Percentiles rank a stretch among this genome's conserved stretches.
Conservation (phyloP, 2,329 filamentous ascomycete genomes). For the Phialophora macrospora region DNA sequence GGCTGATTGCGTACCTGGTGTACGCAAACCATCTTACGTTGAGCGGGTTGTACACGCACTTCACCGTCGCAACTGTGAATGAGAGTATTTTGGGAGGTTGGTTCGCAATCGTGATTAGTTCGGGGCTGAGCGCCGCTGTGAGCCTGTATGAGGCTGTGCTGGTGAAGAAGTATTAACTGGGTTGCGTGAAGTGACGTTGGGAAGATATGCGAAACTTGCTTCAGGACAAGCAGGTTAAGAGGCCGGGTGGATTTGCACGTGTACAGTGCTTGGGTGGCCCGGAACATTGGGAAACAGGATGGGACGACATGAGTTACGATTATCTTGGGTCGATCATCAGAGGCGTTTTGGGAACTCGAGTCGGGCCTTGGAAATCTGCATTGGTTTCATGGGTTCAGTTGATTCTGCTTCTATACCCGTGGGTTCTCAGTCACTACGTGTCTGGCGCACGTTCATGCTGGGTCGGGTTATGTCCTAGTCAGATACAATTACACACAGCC, state of each 20-base stretch:
- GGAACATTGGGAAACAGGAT: slow-evolving; percentile 17
- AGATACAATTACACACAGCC: slow-evolving; percentile 22
- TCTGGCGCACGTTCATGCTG: slow-evolving; percentile 22
- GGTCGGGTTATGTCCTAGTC: slow-evolving; percentile 17
- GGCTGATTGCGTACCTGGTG: slow-evolving; percentile 77
- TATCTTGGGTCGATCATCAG: slow-evolving; percentile 16
- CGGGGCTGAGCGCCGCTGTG: slow-evolving; percentile 49
- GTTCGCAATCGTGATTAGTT: slow-evolving; percentile 48
- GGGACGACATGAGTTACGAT: slow-evolving; percentile 31
- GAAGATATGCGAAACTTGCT: neutral
- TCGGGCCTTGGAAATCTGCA: slow-evolving; percentile 1
- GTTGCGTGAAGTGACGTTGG: neutral
- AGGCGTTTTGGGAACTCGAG: neutral
- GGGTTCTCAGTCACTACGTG: slow-evolving; percentile 11
- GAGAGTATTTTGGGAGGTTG: slow-evolving; percentile 48
- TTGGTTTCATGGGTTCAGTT: slow-evolving; percentile 20
- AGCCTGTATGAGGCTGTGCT: slow-evolving; percentile 55
- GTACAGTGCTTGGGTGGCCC: slow-evolving; percentile 19
- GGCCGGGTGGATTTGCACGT: slow-evolving; percentile 8
- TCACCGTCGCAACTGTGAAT: slow-evolving; percentile 47
- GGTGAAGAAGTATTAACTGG: slow-evolving; percentile 41
- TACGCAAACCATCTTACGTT: slow-evolving; percentile 62
- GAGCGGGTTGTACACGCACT: slow-evolving; percentile 45
- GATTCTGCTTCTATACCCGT: slow-evolving; percentile 24
- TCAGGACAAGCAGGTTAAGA: neutral